Base-by-base conservation (phyloP, 768 basidiomycete genomes). In the Termitomyces sp. region DNA sequence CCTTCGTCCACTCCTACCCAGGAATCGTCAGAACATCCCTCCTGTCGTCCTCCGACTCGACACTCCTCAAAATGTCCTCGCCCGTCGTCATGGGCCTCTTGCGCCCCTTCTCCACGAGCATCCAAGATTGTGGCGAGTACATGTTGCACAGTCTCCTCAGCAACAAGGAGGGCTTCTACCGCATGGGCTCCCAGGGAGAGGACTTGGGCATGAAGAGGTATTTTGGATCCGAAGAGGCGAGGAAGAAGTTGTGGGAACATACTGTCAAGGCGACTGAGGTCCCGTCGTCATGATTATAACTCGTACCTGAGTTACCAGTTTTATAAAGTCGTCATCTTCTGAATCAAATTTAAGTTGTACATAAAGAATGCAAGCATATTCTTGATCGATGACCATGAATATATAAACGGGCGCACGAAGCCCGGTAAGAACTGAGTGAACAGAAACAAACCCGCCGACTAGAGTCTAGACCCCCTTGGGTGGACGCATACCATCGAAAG, bases 1-100 rank as follows among this genome's bases (percentile, higher is more conserved):
- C 74, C 0, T 81, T 79, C 61, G 67, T 73, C 8, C 78, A 79
- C 57, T 63, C 72, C 0, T 70, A 68, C 40, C 77, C 78, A 1
- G 79, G 78, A 5, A 36, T 64, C 3, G 79, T 80, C 13, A 67
- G 72, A 16, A 79, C 80, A 0, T 53, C 57, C 8, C 30, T 75
- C 6, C 43, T 70, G 34, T 32, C 61, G 3, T 58, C 65, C 5
- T 70, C 72, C 4, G 66, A 72, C n/a, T 69, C 72, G 5, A 36
- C 56, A 20, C 22, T 66, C 12, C 27, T 73, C 34, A 68, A 63
- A 36, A 47, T 59, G 16, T 30, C 68, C 22, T 64, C 66, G 0
- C 53, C 65, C 32, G 0, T 71, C 22, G 0, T 70, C 16, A 33
- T 51, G 33, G 44, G 43, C 5, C 54, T 78, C 20, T 68, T 13